phyloP scores from a whole-genome alignment of 2,329 filamentous ascomycete genomes.

The Waltergamsia citrina region DNA sequence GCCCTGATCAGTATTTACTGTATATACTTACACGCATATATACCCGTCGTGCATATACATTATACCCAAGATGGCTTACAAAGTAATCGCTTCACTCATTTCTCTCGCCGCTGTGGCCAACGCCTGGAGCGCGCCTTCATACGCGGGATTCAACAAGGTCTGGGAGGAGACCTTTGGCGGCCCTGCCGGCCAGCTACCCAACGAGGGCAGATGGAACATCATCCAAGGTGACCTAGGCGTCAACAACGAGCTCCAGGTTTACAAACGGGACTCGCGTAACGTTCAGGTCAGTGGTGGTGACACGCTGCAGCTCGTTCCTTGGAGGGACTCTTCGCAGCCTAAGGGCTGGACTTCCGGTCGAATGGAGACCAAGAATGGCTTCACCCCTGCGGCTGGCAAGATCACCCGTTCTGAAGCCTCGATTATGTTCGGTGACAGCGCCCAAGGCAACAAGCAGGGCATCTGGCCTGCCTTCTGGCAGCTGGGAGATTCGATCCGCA shows the following conservation, averaged over 20 bases:
- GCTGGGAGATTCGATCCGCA: constrained; percentile 37
- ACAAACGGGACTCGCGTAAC: constrained; percentile 31
- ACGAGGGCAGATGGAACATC: constrained; percentile 22
- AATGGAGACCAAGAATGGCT: constrained; percentile 31
- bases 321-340: constrained; percentile 14
- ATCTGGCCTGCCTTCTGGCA: constrained; percentile 53
- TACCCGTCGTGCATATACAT: too few relatives aligned
- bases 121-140: constrained; percentile 20
- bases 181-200: constrained; percentile 16
- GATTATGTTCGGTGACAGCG: constrained; percentile 30
- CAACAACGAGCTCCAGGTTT: constrained; percentile 37
- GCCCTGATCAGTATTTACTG: too few relatives aligned
- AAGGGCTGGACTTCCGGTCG: constrained; percentile 35
- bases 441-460: constrained; percentile 32
- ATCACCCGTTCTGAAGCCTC: constrained; percentile 29
- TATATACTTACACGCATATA: too few relatives aligned
- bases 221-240: constrained; percentile 23
- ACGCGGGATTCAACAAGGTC: constrained; percentile 19
- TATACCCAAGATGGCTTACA: not conserved
- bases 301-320: constrained; percentile 37
- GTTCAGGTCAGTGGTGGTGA: constrained; percentile 35
- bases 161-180: constrained; percentile 30
- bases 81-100: not conserved
- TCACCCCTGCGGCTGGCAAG: constrained; percentile 29
- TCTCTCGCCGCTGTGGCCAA: not conserved